Evolutionary conservation across 768 basidiomycete genomes (phyloP), one percentile per base, ranked within the genome.

Genomic region (Ephemerocybe angulata): DNA sequence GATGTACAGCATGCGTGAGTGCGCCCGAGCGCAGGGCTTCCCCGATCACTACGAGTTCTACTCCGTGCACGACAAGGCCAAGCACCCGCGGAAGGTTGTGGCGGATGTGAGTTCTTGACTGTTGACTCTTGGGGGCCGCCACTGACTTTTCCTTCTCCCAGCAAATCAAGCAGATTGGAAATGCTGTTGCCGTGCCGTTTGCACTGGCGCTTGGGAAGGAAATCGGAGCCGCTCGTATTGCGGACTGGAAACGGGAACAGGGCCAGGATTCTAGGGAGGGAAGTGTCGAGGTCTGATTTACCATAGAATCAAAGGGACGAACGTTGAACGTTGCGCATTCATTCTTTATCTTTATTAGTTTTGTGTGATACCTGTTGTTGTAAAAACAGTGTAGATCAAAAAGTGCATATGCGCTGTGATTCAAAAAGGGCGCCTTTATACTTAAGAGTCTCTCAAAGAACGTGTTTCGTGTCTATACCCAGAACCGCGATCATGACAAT

Each of bases 161-260:
- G 89, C 85, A 86, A 83, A 73, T 84, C 54, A 74, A 79, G 47
- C 89, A 90, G 58, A 90, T 91, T 42, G 90, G 89, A 0, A 91
- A 91, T 62, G 89, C 88, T 2, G 88, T 90, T 6, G 87, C 88
- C 2, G 76, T 88, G 7, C 84, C 85, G 2, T 74, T 90, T 22
- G 86, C 85, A 3, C 70, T 78, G 10, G 85, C 86, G 2, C 72
- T 90, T 1, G 86, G 85, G 11, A 76, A 74, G 60, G 69, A 74
- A 22, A 58, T 78, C 0, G 74, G 74, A 1, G 73, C 73, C 47
- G 77, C 80, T 0, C 58, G 84, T 35, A 55, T 80, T 19, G 68
- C 74, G 56, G 68, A 66, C 50, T 82, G 82, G 83, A 70, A 70
- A 47, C 61, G 66, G 35, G 66, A 69, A 5, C 71, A 75, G 54